Evolutionary conservation across 345 rosid genomes (phyloP).

Genomic region (Iberis pinnata): DNA sequence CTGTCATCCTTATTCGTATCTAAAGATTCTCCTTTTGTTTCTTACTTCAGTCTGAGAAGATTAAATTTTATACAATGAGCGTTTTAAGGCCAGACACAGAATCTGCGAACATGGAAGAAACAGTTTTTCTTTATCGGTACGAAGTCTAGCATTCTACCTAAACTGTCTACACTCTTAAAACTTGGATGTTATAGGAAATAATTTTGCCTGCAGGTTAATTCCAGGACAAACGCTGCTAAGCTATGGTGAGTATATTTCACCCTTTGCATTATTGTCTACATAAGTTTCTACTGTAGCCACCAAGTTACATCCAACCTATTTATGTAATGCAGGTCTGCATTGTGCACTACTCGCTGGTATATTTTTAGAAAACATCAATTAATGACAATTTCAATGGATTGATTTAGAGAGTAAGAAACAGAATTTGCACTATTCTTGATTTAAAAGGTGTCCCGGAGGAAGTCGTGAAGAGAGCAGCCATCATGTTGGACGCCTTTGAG

Average conservation of each 20-base stretch:
- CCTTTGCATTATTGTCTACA: conserved; percentile 2
- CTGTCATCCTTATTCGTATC: background rate
- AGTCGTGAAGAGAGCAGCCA: conserved; percentile 71
- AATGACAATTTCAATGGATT: background rate
- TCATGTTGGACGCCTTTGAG: conserved; percentile 46
- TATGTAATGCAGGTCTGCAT: conserved; percentile 59
- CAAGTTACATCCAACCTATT: conserved; percentile 17
- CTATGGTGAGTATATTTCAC: conserved; percentile 51
- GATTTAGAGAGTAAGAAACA: background rate
- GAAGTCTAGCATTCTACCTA: conserved; percentile 3
- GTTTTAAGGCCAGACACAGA: conserved; percentile 66
- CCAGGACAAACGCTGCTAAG: conserved; percentile 79
- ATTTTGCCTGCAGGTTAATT: conserved; percentile 53
- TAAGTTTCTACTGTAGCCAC: background rate
- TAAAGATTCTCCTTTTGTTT: conserved; percentile 2
- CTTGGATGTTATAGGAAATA: background rate
- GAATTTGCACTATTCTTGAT: background rate
- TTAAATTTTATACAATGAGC: conserved; percentile 85
- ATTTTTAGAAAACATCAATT: background rate
- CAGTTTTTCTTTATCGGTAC: conserved; percentile 85
- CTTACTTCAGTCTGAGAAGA: conserved; percentile 59
- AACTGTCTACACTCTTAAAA: background rate
- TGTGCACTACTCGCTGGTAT: conserved; percentile 87
- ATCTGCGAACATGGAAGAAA: conserved; percentile 52
- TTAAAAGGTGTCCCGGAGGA: conserved; percentile 72